These are phyloP conservation scores for Heracleum sosnowskyi DNA, from an alignment of 129 eudicot species.

Conservation along the genomic window DNA sequence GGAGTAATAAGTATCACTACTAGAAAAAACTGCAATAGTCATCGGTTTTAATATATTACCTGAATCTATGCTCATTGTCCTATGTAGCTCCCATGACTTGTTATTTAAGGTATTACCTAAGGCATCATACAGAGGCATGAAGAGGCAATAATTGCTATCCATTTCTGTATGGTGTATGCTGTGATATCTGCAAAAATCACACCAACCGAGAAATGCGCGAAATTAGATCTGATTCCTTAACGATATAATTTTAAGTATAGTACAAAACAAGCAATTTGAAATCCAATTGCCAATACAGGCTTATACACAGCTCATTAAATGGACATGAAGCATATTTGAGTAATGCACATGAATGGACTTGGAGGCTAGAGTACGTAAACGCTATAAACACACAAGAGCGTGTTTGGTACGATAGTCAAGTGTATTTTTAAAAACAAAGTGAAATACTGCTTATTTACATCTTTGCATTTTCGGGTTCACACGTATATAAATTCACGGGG, in stretches of 20 bases:
- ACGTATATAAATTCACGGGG: background rate
- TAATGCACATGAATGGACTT: no score
- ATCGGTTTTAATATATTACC: conserved; percentile 21
- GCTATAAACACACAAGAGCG: background rate
- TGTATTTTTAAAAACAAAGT: background rate
- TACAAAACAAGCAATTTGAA: background rate
- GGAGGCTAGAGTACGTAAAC: no score
- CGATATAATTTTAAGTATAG: background rate
- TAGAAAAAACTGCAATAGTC: no score
- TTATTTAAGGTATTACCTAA: conserved; percentile 57
- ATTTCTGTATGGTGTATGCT: conserved; percentile 68
- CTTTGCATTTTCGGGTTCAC: background rate
- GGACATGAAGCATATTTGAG: background rate
- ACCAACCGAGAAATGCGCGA: background rate
- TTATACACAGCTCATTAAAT: background rate
- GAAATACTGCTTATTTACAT: background rate
- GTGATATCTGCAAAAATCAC: conserved; percentile 53
- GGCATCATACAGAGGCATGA: conserved; percentile 89
- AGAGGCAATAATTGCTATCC: conserved; percentile 68
- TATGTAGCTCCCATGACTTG: conserved; percentile 75
- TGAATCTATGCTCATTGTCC: conserved; percentile 37
- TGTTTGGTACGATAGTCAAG: background rate
- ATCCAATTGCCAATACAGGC: background rate
- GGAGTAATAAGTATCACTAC: background rate
- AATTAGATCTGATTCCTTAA: background rate